phyloP scores from a whole-genome alignment of 2,329 filamentous ascomycete species.

The Macroventuria anomochaeta region DNA sequence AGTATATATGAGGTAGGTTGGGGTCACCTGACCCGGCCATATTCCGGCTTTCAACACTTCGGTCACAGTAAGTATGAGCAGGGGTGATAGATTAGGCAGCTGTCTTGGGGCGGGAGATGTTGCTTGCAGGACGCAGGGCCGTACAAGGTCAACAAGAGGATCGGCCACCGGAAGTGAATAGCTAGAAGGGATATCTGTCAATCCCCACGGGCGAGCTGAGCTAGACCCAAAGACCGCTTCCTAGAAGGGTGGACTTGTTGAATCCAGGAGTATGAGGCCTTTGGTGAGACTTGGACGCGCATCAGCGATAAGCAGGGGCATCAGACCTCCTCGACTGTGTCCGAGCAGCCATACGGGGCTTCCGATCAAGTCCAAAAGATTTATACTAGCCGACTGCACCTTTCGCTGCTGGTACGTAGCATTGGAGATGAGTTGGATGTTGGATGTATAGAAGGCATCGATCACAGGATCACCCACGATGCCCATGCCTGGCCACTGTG shows the following conservation, averaged over 20 bases:
- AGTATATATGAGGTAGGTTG: no score
- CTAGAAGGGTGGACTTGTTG: conserved; percentile 59
- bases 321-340: conserved; percentile 56
- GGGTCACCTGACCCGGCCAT: no score
- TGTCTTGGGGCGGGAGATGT: conserved; percentile 44
- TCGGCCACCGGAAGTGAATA: not conserved
- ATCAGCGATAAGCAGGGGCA: conserved; percentile 56
- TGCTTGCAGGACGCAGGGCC: conserved; percentile 47
- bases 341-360: conserved; percentile 52
- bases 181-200: conserved; percentile 1
- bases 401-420: conserved; percentile 34
- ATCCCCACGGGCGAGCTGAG: not conserved
- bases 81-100: conserved; percentile 55
- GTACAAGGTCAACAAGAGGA: not conserved
- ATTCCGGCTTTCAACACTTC: no score
- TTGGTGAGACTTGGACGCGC: conserved; percentile 55
- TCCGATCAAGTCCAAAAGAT: conserved; percentile 53
- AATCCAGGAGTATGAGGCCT: conserved; percentile 59
- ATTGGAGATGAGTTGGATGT: conserved; percentile 46
- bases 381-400: conserved; percentile 42
- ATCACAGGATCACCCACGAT: conserved; percentile 56
- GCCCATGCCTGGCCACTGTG: conserved; percentile 52
- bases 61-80: conserved; percentile 59
- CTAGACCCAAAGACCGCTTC: conserved; percentile 14
- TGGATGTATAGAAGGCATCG: conserved; percentile 56